These are phyloP conservation scores for Euphorbia lathyris DNA, from an alignment of 345 rosid species.

Conservation along the genomic window DNA sequence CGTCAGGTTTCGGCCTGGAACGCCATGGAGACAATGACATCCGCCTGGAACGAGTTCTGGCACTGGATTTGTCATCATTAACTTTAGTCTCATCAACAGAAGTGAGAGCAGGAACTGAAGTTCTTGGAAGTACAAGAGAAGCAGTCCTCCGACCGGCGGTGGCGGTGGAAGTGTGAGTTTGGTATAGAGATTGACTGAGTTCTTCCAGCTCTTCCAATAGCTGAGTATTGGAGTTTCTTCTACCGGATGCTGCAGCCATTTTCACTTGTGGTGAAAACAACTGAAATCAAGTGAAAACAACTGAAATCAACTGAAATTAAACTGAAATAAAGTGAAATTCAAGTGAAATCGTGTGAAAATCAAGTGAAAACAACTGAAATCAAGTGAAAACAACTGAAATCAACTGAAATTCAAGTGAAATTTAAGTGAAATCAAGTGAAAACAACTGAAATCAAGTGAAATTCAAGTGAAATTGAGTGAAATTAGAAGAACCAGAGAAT, in stretches of 20 bases:
- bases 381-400: too few relatives aligned
- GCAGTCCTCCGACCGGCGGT: conserved; percentile 52
- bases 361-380: background rate
- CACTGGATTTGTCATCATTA: conserved; percentile 25
- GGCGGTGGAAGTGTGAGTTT: conserved; percentile 39
- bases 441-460: too few relatives aligned
- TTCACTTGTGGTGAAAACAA: background rate
- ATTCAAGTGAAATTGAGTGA: too few relatives aligned
- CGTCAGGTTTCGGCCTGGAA: conserved; percentile 65
- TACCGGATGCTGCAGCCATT: conserved; percentile 46
- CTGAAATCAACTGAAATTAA: too few relatives aligned
- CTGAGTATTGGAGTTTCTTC: conserved; percentile 63
- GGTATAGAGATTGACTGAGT: conserved; percentile 77
- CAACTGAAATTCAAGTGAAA: too few relatives aligned
- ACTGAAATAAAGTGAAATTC: too few relatives aligned
- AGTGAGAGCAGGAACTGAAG: conserved; percentile 41
- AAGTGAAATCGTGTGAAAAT: too few relatives aligned
- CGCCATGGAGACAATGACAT: conserved; percentile 92
- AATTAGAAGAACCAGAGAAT: background rate
- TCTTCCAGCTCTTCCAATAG: conserved; percentile 83
- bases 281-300: background rate
- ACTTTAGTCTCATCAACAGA: conserved; percentile 40
- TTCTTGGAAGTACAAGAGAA: conserved; percentile 80
- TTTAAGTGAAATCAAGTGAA: background rate
- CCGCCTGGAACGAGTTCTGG: conserved; percentile 54